Evolutionary conservation across 148 eudicot species (phyloP).

Genomic region (Polygonum aviculare): DNA sequence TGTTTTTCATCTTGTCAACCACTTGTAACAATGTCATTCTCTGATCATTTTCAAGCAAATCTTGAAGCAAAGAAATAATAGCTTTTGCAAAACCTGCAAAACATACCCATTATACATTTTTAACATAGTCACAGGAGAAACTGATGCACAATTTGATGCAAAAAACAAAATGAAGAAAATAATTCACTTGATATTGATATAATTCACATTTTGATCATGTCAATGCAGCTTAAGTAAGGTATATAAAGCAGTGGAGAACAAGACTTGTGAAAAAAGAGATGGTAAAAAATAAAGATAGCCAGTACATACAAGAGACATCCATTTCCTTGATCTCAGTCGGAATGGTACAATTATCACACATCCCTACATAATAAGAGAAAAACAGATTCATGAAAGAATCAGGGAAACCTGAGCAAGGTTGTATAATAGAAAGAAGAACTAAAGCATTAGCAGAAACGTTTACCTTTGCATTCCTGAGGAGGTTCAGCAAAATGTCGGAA

Average conservation of each 20-base stretch:
- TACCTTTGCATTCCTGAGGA: slow-evolving; percentile 88
- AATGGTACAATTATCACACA: slow-evolving; percentile 93
- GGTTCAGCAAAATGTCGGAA: slow-evolving; percentile 94
- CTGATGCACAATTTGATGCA: too few species aligned
- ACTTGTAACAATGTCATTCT: slow-evolving; percentile 75
- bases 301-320: slow-evolving; percentile 67
- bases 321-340: slow-evolving; percentile 54
- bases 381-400: slow-evolving; percentile 8
- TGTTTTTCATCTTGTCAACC: slow-evolving; percentile 80
- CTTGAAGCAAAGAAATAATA: slow-evolving; percentile 61
- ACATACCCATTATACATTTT: not conserved
- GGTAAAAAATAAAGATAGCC: not conserved
- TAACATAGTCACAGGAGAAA: not conserved
- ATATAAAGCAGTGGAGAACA: not conserved
- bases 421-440: too few species aligned
- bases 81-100: slow-evolving; percentile 64
- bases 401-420: not conserved
- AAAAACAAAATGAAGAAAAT: not conserved
- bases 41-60: slow-evolving; percentile 62
- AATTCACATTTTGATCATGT: not conserved
- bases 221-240: not conserved
- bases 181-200: not conserved
- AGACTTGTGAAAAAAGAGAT: not conserved
- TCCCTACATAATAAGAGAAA: slow-evolving; percentile 41
- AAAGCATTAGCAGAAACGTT: not conserved